phyloP scores from a whole-genome alignment of 2,329 filamentous ascomycete species.

The Thermothelomyces thermophilus region DNA sequence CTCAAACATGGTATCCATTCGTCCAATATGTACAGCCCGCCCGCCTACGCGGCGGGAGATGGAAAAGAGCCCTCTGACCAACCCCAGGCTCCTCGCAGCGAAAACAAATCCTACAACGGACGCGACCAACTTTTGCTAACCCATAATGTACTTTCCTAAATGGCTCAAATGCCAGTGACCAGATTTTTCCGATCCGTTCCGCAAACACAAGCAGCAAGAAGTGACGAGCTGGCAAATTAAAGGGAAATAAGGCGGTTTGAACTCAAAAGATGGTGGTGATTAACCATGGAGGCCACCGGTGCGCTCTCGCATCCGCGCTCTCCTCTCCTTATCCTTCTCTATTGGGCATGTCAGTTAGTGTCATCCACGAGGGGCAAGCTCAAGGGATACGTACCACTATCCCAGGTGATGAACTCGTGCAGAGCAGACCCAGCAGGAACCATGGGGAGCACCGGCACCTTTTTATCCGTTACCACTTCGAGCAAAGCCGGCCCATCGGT shows the following conservation, averaged over 20 bases:
- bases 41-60: background rate
- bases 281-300: constrained; percentile 46
- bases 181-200: constrained; percentile 7
- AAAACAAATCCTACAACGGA: constrained; percentile 12
- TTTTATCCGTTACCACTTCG: constrained; percentile 85
- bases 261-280: constrained; percentile 7
- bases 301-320: constrained; percentile 59
- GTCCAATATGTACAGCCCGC: constrained; percentile 16
- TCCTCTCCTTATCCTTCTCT: constrained; percentile 63
- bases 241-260: background rate
- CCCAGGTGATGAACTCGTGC: constrained; percentile 89
- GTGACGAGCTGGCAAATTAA: background rate
- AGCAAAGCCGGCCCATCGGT: constrained; percentile 86
- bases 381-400: constrained; percentile 53
- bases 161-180: constrained; percentile 1
- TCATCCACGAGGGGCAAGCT: constrained; percentile 13
- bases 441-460: constrained; percentile 96
- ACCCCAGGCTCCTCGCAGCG: background rate
- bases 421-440: constrained; percentile 80
- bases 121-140: constrained; percentile 15
- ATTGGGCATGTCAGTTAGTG: constrained; percentile 31
- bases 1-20: constrained; percentile 20
- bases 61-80: background rate
- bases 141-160: constrained; percentile 13
- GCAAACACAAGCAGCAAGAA: background rate